phyloP scores from a whole-genome alignment of 1,284 basidiomycete genomes.

The Ceraceosorus guamensis region DNA sequence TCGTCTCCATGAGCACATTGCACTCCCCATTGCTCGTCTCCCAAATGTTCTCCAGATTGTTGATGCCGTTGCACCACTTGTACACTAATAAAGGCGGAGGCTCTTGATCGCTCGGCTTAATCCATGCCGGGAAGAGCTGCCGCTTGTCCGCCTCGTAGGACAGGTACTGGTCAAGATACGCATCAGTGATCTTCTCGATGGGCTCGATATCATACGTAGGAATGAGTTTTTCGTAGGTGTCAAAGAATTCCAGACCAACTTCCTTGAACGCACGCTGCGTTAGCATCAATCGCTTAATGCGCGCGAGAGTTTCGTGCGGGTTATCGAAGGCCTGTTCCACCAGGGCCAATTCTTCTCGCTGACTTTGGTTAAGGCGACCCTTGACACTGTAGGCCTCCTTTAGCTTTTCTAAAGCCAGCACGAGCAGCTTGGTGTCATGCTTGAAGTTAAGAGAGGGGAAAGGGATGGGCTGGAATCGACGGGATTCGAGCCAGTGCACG shows the following conservation, averaged over 20 bases:
- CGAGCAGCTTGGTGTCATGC: constrained; percentile 47
- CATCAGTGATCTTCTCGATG: constrained; percentile 49
- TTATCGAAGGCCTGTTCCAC: constrained; percentile 49
- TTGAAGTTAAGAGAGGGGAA: constrained; percentile 48
- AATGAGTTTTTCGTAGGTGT: constrained; percentile 45
- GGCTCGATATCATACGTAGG: constrained; percentile 48
- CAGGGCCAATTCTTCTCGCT: constrained; percentile 47
- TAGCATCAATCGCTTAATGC: constrained; percentile 48
- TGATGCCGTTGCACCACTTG: constrained; percentile 49
- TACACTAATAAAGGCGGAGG: constrained; percentile 47
- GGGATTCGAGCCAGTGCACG: constrained; percentile 48
- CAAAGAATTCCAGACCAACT: constrained; percentile 47
- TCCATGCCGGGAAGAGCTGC: constrained; percentile 48
- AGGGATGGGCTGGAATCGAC: constrained; percentile 46
- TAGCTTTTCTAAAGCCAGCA: constrained; percentile 45
- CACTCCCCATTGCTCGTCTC: constrained; percentile 46
- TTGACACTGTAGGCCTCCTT: constrained; percentile 48
- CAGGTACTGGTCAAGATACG: constrained; percentile 47
- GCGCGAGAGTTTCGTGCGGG: constrained; percentile 46
- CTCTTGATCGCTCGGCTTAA: constrained; percentile 48
- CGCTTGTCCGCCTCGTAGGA: constrained; percentile 48
- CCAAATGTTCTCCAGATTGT: constrained; percentile 46
- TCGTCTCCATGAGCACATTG: constrained; percentile 48
- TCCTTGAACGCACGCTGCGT: constrained; percentile 49
- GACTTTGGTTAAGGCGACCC: constrained; percentile 46